These are phyloP conservation scores for Ophiostoma perfectum DNA, from an alignment of 2,329 filamentous ascomycete genomes.

Conservation along the genomic window DNA sequence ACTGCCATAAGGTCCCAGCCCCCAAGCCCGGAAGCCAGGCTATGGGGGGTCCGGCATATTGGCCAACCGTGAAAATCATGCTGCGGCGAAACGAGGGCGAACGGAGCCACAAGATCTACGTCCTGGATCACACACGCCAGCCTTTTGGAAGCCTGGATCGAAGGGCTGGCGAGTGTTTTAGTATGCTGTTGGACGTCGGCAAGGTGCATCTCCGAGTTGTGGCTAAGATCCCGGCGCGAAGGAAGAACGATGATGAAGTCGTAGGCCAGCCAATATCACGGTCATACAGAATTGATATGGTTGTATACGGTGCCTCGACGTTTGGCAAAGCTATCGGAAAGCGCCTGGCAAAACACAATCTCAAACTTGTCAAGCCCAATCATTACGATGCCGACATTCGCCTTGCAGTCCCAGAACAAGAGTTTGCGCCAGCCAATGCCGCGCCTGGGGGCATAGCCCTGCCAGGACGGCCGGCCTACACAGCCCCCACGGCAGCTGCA, in stretches of 20 bases:
- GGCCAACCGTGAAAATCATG: slow-evolving; percentile 69
- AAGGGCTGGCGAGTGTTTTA: slow-evolving; percentile 60
- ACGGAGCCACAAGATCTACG: slow-evolving; percentile 61
- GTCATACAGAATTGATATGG: slow-evolving; percentile 61
- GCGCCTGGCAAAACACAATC: slow-evolving; percentile 58
- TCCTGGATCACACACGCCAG: slow-evolving; percentile 64
- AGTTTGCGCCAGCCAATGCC: slow-evolving; percentile 27
- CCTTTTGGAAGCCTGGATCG: slow-evolving; percentile 73
- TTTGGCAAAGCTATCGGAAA: slow-evolving; percentile 61
- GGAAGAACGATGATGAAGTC: slow-evolving; percentile 57
- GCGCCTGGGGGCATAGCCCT: background rate
- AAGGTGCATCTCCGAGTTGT: slow-evolving; percentile 62
- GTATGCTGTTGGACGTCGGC: slow-evolving; percentile 65
- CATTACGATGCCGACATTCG: slow-evolving; percentile 62
- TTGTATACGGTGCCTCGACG: slow-evolving; percentile 71
- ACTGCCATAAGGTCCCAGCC: slow-evolving; percentile 62
- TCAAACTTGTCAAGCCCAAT: slow-evolving; percentile 62
- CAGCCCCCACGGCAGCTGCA: background rate
- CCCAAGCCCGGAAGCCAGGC: slow-evolving; percentile 59
- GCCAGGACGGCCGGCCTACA: background rate
- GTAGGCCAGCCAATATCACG: slow-evolving; percentile 58
- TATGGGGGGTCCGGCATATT: slow-evolving; percentile 54
- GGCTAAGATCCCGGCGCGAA: slow-evolving; percentile 63
- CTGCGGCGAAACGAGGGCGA: slow-evolving; percentile 56
- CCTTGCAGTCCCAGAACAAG: slow-evolving; percentile 62